Evolutionary conservation across 768 basidiomycete species (phyloP), one percentile per base, ranked within the genome.

Genomic region (Rhizopogon vesiculosus): DNA sequence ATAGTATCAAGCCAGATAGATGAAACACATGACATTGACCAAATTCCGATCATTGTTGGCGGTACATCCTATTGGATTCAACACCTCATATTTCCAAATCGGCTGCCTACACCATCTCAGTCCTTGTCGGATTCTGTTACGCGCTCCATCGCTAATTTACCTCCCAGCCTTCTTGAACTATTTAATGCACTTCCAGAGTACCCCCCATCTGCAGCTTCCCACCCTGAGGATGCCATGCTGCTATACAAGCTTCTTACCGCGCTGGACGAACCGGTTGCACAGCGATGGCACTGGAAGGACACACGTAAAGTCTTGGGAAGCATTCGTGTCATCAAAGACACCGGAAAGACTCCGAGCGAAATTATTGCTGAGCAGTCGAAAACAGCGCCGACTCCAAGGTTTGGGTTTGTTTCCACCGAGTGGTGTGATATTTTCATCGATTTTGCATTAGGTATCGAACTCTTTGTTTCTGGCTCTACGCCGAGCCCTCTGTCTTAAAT

Each of bases 51-150:
- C 54, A 76, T 96, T 7, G 94, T 96, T 45, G 97, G 97, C 3
- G 97, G 97, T 5, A 98, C 97, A 2, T 85, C 92, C 3, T 99
- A 99, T 67, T 99, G 95, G 88, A 90, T 96, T 25, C 96, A 99
- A 64, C 92, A 99, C 67, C 83, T 97, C 40, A 75, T 98, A 12
- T 98, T 98, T 65, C 91, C 94, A 0, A 84, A 87, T 64, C 82
- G 89, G 22, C 75, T 94, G 38, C 73, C 70, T 7, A 28, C 45
- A 42, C 59, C 28, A 46, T 56, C 29, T 16, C 42, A 46, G n/a
- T 39, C 50, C 7, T 56, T 62, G 62, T 76, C 79, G 15, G 63
- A 72, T 53, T 69, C 70, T 31, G 68, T 87, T 9, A 58, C 69
- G 4, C 55, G 69, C n/a, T 71, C 73, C 1, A 62, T 88, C 46